Conservation (phyloP, 306 rosid species). For the Crotalaria pallida region DNA sequence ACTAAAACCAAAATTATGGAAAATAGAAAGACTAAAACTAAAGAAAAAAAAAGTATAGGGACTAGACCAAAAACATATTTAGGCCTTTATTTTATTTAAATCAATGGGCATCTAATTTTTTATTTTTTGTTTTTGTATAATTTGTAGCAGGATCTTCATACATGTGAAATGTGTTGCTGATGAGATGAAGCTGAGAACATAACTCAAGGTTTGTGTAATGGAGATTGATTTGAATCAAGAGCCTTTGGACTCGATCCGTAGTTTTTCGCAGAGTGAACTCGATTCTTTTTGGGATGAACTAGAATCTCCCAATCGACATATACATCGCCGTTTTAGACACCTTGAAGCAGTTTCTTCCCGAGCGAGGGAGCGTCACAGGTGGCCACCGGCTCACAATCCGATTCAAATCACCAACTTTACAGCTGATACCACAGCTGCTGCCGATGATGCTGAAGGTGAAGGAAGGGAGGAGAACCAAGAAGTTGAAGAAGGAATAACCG, state of each 20-base stretch:
- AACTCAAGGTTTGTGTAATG: constrained; percentile 33
- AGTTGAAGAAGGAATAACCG: constrained; percentile 23
- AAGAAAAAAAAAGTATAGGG: too few species aligned
- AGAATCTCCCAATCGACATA: constrained; percentile 48
- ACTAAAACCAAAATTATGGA: too few species aligned
- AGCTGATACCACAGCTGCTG: background rate
- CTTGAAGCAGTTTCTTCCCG: constrained; percentile 62
- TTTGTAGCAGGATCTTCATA: constrained; percentile 21
- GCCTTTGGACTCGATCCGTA: constrained; percentile 46
- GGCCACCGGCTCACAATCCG: constrained; percentile 29
- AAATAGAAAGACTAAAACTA: too few species aligned
- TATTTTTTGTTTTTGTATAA: background rate
- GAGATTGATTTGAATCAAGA: constrained; percentile 67
- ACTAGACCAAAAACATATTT: too few species aligned
- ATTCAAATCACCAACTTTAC: constrained; percentile 32
- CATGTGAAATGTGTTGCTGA: background rate
- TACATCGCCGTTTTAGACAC: constrained; percentile 60
- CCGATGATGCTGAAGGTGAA: constrained; percentile 7
- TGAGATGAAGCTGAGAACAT: constrained; percentile 32
- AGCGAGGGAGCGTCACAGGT: constrained; percentile 53
- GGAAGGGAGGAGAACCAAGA: background rate
- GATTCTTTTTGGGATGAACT: constrained; percentile 51
- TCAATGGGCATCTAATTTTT: background rate
- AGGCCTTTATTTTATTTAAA: background rate
- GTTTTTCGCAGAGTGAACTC: constrained; percentile 32